Percentiles rank a stretch among this genome's conserved stretches.
Evolutionary conservation across 306 rosid species (phyloP).

Genomic region (Acmispon strigosus): DNA sequence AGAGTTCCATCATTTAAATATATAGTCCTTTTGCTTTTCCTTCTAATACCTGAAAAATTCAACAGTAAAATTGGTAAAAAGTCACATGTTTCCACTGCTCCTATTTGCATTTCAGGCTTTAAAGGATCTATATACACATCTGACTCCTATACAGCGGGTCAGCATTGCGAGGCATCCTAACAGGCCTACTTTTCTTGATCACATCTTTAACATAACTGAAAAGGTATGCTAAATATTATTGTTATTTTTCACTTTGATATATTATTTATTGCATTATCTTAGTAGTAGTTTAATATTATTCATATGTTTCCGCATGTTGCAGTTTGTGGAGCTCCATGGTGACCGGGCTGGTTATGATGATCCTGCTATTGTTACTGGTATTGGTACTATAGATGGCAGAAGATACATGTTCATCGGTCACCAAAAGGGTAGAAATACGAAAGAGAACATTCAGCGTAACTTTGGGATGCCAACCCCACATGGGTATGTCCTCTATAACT

Average conservation of each 20-base stretch:
- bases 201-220: slow-evolving; percentile 80
- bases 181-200: slow-evolving; percentile 97
- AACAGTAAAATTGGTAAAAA: not conserved
- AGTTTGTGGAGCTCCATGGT: slow-evolving; percentile 98
- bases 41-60: not conserved
- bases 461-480: slow-evolving; percentile 99
- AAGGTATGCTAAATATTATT: slow-evolving; percentile 40
- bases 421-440: slow-evolving; percentile 96
- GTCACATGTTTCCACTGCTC: slow-evolving; percentile 12
- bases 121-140: slow-evolving; percentile 54
- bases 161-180: slow-evolving; percentile 88
- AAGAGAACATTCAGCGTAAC: slow-evolving; percentile 86
- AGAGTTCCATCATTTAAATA: not conserved
- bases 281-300: slow-evolving; percentile 6
- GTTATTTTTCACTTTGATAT: not conserved
- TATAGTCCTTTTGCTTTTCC: not conserved
- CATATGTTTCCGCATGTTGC: slow-evolving; percentile 21
- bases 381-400: slow-evolving; percentile 79
- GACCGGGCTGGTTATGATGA: slow-evolving; percentile 93
- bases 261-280: slow-evolving; percentile 17
- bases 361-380: slow-evolving; percentile 94
- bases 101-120: slow-evolving; percentile 56
- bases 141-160: slow-evolving; percentile 85
- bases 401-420: slow-evolving; percentile 95
- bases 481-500: slow-evolving; percentile 53